phyloP scores from a whole-genome alignment of 306 rosid genomes.

The Rosa lucieae region DNA sequence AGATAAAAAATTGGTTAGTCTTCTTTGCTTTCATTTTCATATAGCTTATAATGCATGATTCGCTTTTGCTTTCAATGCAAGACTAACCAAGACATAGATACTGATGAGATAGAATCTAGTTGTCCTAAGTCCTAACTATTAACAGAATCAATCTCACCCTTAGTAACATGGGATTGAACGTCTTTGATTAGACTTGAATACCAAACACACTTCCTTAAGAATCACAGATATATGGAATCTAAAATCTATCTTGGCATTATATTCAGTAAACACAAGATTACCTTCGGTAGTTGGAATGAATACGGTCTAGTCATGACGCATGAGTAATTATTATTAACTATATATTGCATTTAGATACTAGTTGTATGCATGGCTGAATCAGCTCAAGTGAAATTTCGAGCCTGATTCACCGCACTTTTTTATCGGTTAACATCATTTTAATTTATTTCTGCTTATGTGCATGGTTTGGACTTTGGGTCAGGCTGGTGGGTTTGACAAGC shows the following conservation, averaged over 20 bases:
- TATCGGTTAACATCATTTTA: background rate
- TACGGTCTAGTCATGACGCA: background rate
- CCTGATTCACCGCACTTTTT: background rate
- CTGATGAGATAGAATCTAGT: background rate
- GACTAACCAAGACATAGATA: background rate
- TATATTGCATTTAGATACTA: background rate
- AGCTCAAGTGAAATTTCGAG: background rate
- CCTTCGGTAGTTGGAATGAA: background rate
- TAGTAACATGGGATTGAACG: background rate
- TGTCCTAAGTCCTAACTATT: background rate
- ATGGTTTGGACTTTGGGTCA: constrained; percentile 31
- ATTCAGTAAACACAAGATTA: background rate
- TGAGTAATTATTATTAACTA: too few species aligned
- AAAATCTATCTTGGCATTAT: background rate
- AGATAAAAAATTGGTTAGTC: constrained; percentile 61
- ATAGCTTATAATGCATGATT: constrained; percentile 9
- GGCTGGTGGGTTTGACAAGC: constrained; percentile 93
- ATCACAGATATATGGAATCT: background rate
- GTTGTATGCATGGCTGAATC: background rate
- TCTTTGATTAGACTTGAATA: background rate
- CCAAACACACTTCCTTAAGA: background rate
- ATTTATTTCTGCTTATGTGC: background rate
- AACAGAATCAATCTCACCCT: background rate
- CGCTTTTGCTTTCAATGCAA: background rate
- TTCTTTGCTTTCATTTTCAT: constrained; percentile 22